Percentiles rank a stretch among this genome's conserved stretches.
These are phyloP conservation scores for Globisporangium acanthophoron DNA, from an alignment of 352 stramenopile species.

Conservation along the genomic window DNA sequence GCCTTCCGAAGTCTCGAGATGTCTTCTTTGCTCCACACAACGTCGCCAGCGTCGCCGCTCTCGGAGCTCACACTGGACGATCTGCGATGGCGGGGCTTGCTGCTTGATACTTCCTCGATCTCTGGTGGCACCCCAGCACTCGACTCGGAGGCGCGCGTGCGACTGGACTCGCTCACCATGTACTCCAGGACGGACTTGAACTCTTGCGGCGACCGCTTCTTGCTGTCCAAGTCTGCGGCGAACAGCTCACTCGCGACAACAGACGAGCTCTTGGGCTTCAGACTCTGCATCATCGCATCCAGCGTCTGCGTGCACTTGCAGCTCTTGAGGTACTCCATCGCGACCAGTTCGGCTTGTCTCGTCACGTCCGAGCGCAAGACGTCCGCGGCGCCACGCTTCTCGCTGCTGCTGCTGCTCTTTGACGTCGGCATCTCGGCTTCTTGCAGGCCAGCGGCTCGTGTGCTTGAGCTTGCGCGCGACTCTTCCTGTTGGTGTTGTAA, in stretches of 20 bases:
- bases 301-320: slow-evolving; percentile 49
- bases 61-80: slow-evolving; percentile 20
- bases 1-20: slow-evolving; percentile 52
- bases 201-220: slow-evolving; percentile 25
- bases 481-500: no score
- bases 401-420: slow-evolving; percentile 12
- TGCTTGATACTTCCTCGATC: not conserved
- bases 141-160: not conserved
- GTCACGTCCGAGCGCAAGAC: slow-evolving; percentile 29
- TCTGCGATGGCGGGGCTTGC: slow-evolving; percentile 7
- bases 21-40: slow-evolving; percentile 52
- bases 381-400: slow-evolving; percentile 4
- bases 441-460: no score
- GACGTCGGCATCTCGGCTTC: slow-evolving; percentile 15
- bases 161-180: slow-evolving; percentile 20
- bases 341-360: slow-evolving; percentile 58
- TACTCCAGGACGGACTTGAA: slow-evolving; percentile 40
- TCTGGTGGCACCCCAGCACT: not conserved
- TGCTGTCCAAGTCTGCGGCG: slow-evolving; percentile 39
- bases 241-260: slow-evolving; percentile 44
- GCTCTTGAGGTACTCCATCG: slow-evolving; percentile 67
- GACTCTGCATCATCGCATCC: slow-evolving; percentile 43
- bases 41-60: slow-evolving; percentile 10
- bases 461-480: no score
- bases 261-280: slow-evolving; percentile 12